Evolutionary conservation across 345 rosid species (phyloP), one percentile per base, ranked within the genome.

Genomic region (Corchorus olitorius): DNA sequence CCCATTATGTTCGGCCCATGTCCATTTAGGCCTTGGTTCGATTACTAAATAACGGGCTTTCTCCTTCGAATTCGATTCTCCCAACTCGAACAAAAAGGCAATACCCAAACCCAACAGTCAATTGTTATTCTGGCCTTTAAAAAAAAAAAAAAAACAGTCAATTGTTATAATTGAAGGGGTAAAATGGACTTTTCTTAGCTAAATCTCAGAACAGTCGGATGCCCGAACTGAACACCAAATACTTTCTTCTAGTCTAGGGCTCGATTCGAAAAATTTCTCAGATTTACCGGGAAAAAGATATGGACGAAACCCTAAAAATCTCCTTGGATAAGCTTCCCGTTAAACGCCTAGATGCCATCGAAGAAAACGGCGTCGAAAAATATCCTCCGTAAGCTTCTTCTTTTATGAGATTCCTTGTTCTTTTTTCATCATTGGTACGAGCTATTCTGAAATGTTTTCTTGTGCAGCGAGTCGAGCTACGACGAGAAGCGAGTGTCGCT

Each of bases 291-390:
- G 59, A 43, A 75, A 62, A 67, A 74, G 41, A 73, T 50, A 90
- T 93, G 98, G 92, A 89, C 54, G 88, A 87, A 4, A 86, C 86
- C 61, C 70, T 89, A 75, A 87, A 86, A 76, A 83, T 95, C 73
- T 95, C 99, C 45, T 80, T 95, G 27, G 97, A 93, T 72, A 90
- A 91, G 87, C 98, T 93, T 49, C 97, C 93, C 3, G 83, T 95
- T 16, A 93, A 85, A 75, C 93, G 98, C 76, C 80, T 95, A 68
- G 94, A 92, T 12, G 73, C 89, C 71, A 91, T 93, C 7, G 99
- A 95, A 55, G 97, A 95, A 70, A 86, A 87, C 61, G 98, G 99
- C 70, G 76, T 74, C 60, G 99, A 95, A 82, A 90, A 84, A 70
- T 95, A 88, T 71, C 97, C 97, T 45, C 67, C 89, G 92, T 93